These are phyloP conservation scores for Magnolia changhungtana DNA, from an alignment of 164 flowering plant species.

Conservation along the genomic window DNA sequence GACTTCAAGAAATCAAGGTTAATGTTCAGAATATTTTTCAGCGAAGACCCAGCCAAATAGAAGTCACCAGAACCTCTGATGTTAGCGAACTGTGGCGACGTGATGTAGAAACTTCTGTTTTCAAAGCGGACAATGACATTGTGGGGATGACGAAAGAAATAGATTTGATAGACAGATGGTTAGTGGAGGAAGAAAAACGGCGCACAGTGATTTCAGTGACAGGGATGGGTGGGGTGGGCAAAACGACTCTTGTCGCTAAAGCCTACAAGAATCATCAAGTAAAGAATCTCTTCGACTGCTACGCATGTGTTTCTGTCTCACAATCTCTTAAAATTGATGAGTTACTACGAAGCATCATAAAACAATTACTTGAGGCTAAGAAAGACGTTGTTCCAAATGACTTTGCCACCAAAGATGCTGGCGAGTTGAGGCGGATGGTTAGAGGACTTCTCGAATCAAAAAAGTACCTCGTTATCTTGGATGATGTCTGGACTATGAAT, in stretches of 20 bases:
- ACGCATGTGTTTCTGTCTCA: conserved; percentile 37
- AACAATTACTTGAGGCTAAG: no score
- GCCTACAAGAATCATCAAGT: conserved; percentile 21
- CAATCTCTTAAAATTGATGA: conserved; percentile 1
- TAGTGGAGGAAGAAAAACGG: conserved; percentile 27
- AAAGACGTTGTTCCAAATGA: no score
- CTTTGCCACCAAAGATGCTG: no score
- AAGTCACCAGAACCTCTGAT: no score
- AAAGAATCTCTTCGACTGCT: conserved; percentile 22
- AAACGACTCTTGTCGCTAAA: conserved; percentile 41
- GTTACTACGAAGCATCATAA: no score
- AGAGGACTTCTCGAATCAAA: no score
- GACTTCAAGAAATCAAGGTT: background rate
- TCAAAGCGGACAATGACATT: conserved; percentile 22
- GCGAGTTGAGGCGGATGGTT: no score
- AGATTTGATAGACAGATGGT: conserved; percentile 23
- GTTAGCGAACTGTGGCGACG: background rate
- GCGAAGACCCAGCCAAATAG: no score
- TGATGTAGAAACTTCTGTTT: background rate
- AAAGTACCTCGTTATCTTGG: conserved; percentile 35
- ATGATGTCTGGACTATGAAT: conserved; percentile 33
- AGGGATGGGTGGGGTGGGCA: conserved; percentile 61
- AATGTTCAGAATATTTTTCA: no score
- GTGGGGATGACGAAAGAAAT: conserved; percentile 36
- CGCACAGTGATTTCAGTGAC: conserved; percentile 33